Percentiles rank a stretch among this genome's conserved stretches.
These are phyloP conservation scores for Mortierella sp. DNA, from an alignment of 371 early-diverging fungal genomes.

Conservation along the genomic window DNA sequence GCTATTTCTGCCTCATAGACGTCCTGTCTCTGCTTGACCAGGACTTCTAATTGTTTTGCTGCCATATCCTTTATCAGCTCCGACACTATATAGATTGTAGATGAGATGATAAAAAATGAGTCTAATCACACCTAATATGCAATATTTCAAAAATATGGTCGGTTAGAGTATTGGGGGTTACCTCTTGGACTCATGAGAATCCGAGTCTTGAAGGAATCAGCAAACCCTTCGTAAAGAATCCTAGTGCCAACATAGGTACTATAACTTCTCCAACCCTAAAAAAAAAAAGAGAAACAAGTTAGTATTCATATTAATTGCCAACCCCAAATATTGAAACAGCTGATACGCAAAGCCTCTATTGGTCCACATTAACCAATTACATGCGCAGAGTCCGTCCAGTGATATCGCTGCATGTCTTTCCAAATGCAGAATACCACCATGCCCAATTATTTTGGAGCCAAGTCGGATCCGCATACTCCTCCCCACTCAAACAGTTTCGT, in stretches of 20 bases:
- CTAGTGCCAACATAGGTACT: constrained; percentile 82
- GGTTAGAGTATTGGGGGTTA: constrained; percentile 18
- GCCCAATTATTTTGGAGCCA: no score
- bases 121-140: no score
- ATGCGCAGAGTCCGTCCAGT: no score
- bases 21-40: constrained; percentile 55
- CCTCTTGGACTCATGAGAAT: constrained; percentile 67
- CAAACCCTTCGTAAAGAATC: constrained; percentile 78
- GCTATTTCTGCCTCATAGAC: constrained; percentile 42
- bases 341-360: constrained; percentile 1
- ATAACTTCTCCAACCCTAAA: constrained; percentile 86
- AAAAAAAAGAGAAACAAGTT: neutral
- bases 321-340: constrained; percentile 7
- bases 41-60: constrained; percentile 59
- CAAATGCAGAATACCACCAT: no score
- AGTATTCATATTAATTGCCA: neutral
- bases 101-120: neutral
- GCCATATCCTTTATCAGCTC: constrained; percentile 61
- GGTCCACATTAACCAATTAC: neutral
- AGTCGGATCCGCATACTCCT: neutral
- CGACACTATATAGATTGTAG: constrained; percentile 49
- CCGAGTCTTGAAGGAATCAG: constrained; percentile 67
- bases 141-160: no score
- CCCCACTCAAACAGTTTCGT: neutral
- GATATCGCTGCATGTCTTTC: no score